Evolutionary conservation across 2,329 filamentous ascomycete species (phyloP).

Genomic region (Paecilomyces sp.): DNA sequence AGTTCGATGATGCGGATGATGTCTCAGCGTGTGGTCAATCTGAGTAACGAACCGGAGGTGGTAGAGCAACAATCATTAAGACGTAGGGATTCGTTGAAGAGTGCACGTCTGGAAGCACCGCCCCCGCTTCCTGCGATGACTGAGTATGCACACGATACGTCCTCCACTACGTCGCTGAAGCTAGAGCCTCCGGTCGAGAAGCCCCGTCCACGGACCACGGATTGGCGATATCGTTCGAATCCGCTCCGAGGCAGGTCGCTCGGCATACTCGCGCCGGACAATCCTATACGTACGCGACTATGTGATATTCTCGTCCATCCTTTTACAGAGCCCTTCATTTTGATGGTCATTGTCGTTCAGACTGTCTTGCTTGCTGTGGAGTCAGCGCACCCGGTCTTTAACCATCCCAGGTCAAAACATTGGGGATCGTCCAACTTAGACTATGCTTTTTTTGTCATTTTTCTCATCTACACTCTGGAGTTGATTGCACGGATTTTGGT

Average conservation of each 20-base stretch:
- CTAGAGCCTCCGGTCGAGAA: constrained; percentile 25
- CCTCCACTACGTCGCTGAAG: constrained; percentile 22
- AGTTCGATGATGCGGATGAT: constrained; percentile 75
- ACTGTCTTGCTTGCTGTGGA: constrained; percentile 83
- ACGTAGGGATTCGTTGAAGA: constrained; percentile 46
- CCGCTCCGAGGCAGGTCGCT: constrained; percentile 80
- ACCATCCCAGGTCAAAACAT: constrained; percentile 46
- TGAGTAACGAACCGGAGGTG: constrained; percentile 85
- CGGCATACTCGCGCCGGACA: constrained; percentile 76
- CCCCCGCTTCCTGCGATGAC: constrained; percentile 43
- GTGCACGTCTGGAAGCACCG: constrained; percentile 47
- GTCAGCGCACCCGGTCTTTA: constrained; percentile 63
- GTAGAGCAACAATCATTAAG: constrained; percentile 66
- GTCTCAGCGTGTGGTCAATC: constrained; percentile 95
- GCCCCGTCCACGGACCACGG: constrained; percentile 26
- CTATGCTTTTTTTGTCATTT: constrained; percentile 73
- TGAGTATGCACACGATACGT: constrained; percentile 39
- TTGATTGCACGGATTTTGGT: constrained; percentile 78
- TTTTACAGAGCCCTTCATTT: constrained; percentile 75
- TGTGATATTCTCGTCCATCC: constrained; percentile 83
- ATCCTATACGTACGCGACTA: constrained; percentile 62
- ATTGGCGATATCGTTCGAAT: constrained; percentile 51
- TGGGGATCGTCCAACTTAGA: constrained; percentile 67
- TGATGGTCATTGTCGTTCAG: constrained; percentile 82
- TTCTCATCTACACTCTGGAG: constrained; percentile 84